These are phyloP conservation scores for Scleromitrula shiraiana DNA, from an alignment of 2,329 filamentous ascomycete genomes.

Conservation along the genomic window DNA sequence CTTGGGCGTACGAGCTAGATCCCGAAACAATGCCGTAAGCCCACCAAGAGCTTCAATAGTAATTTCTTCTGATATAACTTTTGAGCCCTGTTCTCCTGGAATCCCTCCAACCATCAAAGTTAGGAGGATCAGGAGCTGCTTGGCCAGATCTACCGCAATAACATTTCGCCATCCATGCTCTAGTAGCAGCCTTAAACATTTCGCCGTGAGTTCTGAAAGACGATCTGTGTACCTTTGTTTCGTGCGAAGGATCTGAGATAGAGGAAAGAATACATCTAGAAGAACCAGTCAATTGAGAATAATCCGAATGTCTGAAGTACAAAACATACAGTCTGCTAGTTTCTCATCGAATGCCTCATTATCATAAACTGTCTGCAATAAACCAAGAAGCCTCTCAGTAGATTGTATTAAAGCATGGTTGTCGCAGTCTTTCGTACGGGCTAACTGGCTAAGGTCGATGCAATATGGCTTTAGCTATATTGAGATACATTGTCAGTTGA, in stretches of 20 bases:
- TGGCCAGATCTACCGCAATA: slow-evolving; percentile 64
- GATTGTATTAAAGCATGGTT: slow-evolving; percentile 37
- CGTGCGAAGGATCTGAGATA: slow-evolving; percentile 77
- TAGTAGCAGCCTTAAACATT: slow-evolving; percentile 67
- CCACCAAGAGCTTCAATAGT: slow-evolving; percentile 63
- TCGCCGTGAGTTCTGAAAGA: slow-evolving; percentile 67
- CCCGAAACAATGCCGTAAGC: slow-evolving; percentile 56
- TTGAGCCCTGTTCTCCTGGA: slow-evolving; percentile 46
- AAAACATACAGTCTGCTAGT: slow-evolving; percentile 90
- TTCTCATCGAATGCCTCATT: slow-evolving; percentile 62
- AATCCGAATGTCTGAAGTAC: too few relatives aligned
- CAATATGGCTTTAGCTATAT: slow-evolving; percentile 55
- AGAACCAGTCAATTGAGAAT: too few relatives aligned
- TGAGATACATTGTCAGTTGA: not conserved
- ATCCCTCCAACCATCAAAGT: slow-evolving; percentile 72
- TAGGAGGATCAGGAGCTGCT: slow-evolving; percentile 78
- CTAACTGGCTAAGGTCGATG: slow-evolving; percentile 50
- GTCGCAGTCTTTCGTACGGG: slow-evolving; percentile 42
- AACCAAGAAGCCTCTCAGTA: slow-evolving; percentile 36
- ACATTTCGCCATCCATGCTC: slow-evolving; percentile 68
- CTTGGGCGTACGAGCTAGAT: slow-evolving; percentile 43
- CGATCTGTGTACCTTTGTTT: slow-evolving; percentile 64
- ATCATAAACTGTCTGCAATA: slow-evolving; percentile 35
- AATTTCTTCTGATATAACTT: slow-evolving; percentile 62
- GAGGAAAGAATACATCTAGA: slow-evolving; percentile 76